Evolutionary conservation across 169 alveolate genomes (phyloP).

Genomic region (Babesia ovata): DNA sequence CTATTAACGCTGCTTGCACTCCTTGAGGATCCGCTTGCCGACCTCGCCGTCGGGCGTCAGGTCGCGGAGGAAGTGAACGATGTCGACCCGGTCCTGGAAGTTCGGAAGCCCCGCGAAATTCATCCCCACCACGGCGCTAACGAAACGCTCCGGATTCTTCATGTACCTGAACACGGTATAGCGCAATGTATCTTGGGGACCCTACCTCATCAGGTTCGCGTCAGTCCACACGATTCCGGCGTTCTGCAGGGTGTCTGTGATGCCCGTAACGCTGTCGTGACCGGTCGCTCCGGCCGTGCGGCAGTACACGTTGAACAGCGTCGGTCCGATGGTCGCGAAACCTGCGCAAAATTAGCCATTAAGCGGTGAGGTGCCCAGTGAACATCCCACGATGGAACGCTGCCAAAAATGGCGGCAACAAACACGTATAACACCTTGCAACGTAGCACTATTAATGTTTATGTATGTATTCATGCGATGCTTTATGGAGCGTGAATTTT

Average conservation of each 20-base stretch:
- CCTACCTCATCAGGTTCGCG: slow-evolving; percentile 75
- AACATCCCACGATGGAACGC: not conserved
- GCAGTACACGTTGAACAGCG: slow-evolving; percentile 80
- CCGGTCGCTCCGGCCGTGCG: slow-evolving; percentile 78
- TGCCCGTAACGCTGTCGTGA: slow-evolving; percentile 65
- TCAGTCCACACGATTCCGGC: slow-evolving; percentile 84
- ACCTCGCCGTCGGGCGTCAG: slow-evolving; percentile 76
- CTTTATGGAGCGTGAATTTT: not conserved
- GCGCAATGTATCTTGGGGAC: no score
- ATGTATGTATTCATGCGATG: not conserved
- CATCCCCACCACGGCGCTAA: slow-evolving; percentile 75
- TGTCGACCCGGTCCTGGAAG: slow-evolving; percentile 82
- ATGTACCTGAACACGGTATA: slow-evolving; percentile 59
- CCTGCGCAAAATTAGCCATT: slow-evolving; percentile 51
- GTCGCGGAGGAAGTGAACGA: slow-evolving; percentile 77
- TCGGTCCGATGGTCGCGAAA: slow-evolving; percentile 79
- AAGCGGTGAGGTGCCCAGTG: not conserved
- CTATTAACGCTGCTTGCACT: slow-evolving; percentile 6
- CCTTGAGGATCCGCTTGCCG: slow-evolving; percentile 70
- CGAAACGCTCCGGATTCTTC: slow-evolving; percentile 79
- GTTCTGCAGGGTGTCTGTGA: slow-evolving; percentile 73
- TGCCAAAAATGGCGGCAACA: not conserved
- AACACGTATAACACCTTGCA: not conserved
- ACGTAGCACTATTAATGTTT: not conserved
- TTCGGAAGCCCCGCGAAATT: slow-evolving; percentile 77